Evolutionary conservation across 1,139 yeast species (phyloP), one percentile per base, ranked within the genome.

Genomic region (Taphrina populina): DNA sequence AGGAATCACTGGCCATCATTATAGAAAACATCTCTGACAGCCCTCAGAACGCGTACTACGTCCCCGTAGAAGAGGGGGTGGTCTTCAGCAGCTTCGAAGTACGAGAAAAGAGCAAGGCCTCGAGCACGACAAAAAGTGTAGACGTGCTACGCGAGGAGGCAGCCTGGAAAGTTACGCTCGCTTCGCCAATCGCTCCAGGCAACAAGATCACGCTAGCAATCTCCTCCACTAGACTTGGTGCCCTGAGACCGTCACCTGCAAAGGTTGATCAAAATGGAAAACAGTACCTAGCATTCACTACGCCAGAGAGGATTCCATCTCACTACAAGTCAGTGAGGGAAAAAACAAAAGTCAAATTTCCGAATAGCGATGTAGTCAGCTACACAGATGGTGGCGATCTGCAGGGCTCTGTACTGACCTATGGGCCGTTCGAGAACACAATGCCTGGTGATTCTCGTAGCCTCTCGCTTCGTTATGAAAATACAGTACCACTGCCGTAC

Each of bases 151-250:
- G 52, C 8, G 62, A 57, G 21, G 60, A 73, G 54, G 71, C 66
- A 60, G 77, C 76, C 64, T 76, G 79, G 64, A 71, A 73, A 59
- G 65, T 88, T 29, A 64, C 62, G n/a, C 70, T 85, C 32, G 85
- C 88, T 17, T 73, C 73, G 54, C 85, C 94, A 33, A 70, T 90
- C 58, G 78, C 83, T 4, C 86, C 95, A 21, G 79, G 80, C 36
- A 75, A 57, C 17, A 43, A 36, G 10, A 52, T 44, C 7, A 62
- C 64, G 1, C 64, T 92, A 57, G 71, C 73, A 41, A 70, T 84
- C n/a, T 77, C 80, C 32, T 72, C 76, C 60, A 79, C 82, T 4
- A 73, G 79, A 61, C 73, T 79, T 40, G 73, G 76, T 57, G 69
- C 73, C 13, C 65, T 82, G 52, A 62, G 64, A 46, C 86, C 96